Conservation (phyloP, 2,329 filamentous ascomycete genomes). For the Zasmidium citrigriseum region DNA sequence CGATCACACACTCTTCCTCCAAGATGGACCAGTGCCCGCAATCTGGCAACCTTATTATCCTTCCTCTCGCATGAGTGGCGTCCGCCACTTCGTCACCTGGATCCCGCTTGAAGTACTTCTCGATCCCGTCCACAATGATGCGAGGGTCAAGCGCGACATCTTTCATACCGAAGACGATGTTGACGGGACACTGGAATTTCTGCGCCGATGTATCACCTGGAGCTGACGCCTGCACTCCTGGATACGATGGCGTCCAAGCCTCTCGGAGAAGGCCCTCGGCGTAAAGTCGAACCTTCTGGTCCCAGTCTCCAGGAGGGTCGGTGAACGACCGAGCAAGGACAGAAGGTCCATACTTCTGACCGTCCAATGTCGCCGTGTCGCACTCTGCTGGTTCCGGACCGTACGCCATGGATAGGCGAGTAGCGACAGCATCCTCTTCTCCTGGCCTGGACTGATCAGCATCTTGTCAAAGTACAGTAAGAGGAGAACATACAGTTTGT, state of each 20-base stretch:
- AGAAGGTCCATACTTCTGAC: constrained; percentile 41
- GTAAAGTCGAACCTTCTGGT: constrained; percentile 56
- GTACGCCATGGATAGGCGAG: constrained; percentile 51
- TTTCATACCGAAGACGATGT: constrained; percentile 55
- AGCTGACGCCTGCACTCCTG: constrained; percentile 45
- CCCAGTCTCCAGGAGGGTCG: constrained; percentile 45
- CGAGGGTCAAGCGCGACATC: constrained; percentile 54
- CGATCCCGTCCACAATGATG: constrained; percentile 55
- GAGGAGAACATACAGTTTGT: constrained; percentile 9
- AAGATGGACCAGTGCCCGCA: constrained; percentile 58
- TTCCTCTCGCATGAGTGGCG: background rate
- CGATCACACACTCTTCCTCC: constrained; percentile 37
- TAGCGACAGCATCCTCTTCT: constrained; percentile 5
- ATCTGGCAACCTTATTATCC: constrained; percentile 51
- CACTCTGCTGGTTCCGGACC: constrained; percentile 54
- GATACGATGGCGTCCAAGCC: constrained; percentile 52
- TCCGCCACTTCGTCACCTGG: constrained; percentile 1
- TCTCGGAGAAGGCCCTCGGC: constrained; percentile 49
- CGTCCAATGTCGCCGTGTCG: constrained; percentile 34
- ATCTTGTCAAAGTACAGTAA: no score
- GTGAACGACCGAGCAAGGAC: constrained; percentile 41
- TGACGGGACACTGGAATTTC: constrained; percentile 52
- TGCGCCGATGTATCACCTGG: constrained; percentile 7
- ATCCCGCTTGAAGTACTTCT: constrained; percentile 46
- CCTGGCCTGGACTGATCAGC: background rate